phyloP scores from a whole-genome alignment of 176 grass and related monocot genomes.

The Musa acuminata region DNA sequence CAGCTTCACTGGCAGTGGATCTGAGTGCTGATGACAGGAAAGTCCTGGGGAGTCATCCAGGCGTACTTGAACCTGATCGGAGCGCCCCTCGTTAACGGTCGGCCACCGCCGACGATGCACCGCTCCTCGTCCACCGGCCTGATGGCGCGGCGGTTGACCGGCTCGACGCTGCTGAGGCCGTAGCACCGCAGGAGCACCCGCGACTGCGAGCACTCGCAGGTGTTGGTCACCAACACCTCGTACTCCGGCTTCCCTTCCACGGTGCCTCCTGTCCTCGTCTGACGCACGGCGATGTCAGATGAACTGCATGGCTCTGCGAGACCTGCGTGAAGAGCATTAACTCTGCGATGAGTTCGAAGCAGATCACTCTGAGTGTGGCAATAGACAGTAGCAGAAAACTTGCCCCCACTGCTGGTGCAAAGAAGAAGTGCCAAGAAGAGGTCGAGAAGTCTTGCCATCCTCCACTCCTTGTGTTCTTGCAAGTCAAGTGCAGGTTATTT shows the following conservation, averaged over 20 bases:
- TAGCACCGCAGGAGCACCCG: conserved; percentile 30
- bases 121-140: conserved; percentile 22
- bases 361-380: not conserved
- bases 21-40: conserved; percentile 34
- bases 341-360: not conserved
- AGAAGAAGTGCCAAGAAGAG: conserved; percentile 8
- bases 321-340: not conserved
- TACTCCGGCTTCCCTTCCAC: conserved; percentile 34
- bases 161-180: conserved; percentile 34
- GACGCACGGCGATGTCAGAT: conserved; percentile 23
- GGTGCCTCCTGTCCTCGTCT: conserved; percentile 14
- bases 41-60: conserved; percentile 46
- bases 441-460: not conserved
- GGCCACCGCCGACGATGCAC: conserved; percentile 11
- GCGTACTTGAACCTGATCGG: conserved; percentile 35
- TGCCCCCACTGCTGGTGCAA: not conserved
- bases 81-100: conserved; percentile 17
- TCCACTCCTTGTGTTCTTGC: too few species aligned
- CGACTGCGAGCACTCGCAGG: conserved; percentile 29
- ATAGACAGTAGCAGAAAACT: not conserved
- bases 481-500: too few species aligned
- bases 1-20: conserved; percentile 23
- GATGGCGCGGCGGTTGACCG: conserved; percentile 21
- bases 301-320: conserved; percentile 15
- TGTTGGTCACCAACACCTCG: conserved; percentile 24